phyloP scores from a whole-genome alignment of 345 rosid species.

The Camelina hispida region DNA sequence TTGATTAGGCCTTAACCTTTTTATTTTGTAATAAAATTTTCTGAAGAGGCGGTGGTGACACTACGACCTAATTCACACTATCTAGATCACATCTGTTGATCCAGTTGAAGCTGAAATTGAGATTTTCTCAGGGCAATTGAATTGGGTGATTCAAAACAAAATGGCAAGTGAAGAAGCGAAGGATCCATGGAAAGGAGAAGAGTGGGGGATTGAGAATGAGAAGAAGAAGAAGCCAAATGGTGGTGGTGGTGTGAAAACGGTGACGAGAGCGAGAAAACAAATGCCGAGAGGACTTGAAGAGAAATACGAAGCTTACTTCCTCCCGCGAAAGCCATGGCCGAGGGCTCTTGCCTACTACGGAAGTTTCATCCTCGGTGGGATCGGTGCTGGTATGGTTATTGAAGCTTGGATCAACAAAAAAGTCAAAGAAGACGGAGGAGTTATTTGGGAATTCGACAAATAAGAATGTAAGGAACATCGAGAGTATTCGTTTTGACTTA shows the following conservation, averaged over 20 bases:
- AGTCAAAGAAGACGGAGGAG: slow-evolving; percentile 58
- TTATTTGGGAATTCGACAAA: slow-evolving; percentile 47
- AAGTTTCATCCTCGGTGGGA: slow-evolving; percentile 78
- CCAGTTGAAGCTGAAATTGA: slow-evolving; percentile 3
- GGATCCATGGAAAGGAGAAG: slow-evolving; percentile 90
- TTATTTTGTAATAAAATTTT: background rate
- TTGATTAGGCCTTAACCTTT: background rate
- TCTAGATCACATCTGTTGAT: background rate
- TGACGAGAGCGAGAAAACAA: slow-evolving; percentile 59
- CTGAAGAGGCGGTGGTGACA: background rate
- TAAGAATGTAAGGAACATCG: background rate
- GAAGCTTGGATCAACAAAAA: slow-evolving; percentile 90
- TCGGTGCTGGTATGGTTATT: slow-evolving; percentile 87
- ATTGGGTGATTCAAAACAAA: background rate
- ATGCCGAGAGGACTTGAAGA: slow-evolving; percentile 81
- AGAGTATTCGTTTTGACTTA: background rate
- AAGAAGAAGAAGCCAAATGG: slow-evolving; percentile 63
- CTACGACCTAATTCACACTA: background rate
- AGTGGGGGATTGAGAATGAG: slow-evolving; percentile 79
- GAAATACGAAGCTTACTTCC: slow-evolving; percentile 88
- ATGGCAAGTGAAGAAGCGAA: slow-evolving; percentile 72
- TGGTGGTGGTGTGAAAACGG: slow-evolving; percentile 44
- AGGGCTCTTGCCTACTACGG: slow-evolving; percentile 72
- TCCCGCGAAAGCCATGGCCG: slow-evolving; percentile 72
- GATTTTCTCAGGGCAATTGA: background rate